These are phyloP conservation scores for Silene latifolia DNA, from an alignment of 148 eudicot genomes.

Conservation along the genomic window DNA sequence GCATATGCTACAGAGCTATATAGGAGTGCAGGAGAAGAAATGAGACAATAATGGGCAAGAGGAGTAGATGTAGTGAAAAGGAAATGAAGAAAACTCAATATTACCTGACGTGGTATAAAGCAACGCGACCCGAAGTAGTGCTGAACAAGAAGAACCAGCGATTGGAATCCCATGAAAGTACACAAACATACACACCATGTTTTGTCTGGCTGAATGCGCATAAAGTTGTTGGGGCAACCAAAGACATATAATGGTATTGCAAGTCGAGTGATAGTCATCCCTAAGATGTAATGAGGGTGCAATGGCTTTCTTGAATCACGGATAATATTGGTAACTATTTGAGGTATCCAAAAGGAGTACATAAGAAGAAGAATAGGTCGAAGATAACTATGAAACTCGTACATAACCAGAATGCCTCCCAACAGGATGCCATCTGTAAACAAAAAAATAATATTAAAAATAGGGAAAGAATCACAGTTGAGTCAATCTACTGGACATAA, in stretches of 20 bases:
- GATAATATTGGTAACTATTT: constrained; percentile 69
- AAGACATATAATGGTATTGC: constrained; percentile 85
- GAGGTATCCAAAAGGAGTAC: constrained; percentile 98
- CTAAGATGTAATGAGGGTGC: constrained; percentile 93
- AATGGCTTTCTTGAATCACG: constrained; percentile 97
- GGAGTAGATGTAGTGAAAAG: background rate
- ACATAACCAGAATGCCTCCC: constrained; percentile 94
- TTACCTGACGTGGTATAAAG: constrained; percentile 95
- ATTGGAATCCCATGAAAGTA: constrained; percentile 73
- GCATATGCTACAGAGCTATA: background rate
- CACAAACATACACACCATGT: constrained; percentile 79
- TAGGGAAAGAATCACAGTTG: background rate
- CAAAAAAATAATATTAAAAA: background rate
- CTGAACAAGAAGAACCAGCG: constrained; percentile 69
- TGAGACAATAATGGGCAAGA: background rate
- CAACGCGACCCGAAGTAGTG: constrained; percentile 98
- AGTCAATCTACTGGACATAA: too few species aligned
- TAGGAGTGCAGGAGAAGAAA: background rate
- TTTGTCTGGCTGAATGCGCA: constrained; percentile 84
- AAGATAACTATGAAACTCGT: constrained; percentile 82
- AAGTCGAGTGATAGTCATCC: constrained; percentile 80
- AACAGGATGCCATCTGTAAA: constrained; percentile 92
- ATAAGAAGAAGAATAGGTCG: constrained; percentile 84
- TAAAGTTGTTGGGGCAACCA: constrained; percentile 95
- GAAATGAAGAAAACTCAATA: background rate